Percentiles rank a stretch among this genome's conserved stretches.
Conservation (phyloP, 1,139 yeast genomes). For the Sugiyamaella japonica region DNA sequence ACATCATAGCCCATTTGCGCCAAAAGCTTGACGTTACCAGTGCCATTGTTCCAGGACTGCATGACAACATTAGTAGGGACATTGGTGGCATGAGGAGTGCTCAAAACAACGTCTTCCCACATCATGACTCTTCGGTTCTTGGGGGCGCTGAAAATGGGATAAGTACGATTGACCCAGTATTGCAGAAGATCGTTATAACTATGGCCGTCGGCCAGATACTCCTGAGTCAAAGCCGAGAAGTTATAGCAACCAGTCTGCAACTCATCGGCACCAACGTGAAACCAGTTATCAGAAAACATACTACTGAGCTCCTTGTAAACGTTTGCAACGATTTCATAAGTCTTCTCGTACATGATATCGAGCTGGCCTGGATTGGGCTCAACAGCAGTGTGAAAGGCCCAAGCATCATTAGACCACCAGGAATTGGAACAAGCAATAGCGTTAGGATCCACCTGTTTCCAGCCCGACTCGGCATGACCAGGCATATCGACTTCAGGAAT, state of each 20-base stretch:
- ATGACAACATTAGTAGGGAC: constrained; percentile 42
- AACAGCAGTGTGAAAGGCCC: constrained; percentile 41
- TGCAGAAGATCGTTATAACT: constrained; percentile 43
- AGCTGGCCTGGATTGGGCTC: constrained; percentile 54
- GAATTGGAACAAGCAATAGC: constrained; percentile 44
- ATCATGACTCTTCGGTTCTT: constrained; percentile 42
- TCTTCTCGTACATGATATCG: constrained; percentile 43
- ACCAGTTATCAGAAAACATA: constrained; percentile 44
- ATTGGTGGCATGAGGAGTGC: constrained; percentile 27
- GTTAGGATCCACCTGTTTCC: constrained; percentile 43
- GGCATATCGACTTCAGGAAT: constrained; percentile 54
- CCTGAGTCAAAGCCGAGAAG: constrained; percentile 37
- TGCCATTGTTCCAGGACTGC: constrained; percentile 47
- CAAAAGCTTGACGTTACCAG: constrained; percentile 39
- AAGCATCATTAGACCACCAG: constrained; percentile 42
- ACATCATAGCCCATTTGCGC: constrained; percentile 48
- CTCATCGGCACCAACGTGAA: constrained; percentile 54
- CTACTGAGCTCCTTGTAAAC: constrained; percentile 45
- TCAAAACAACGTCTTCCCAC: constrained; percentile 53
- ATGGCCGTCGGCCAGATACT: constrained; percentile 42
- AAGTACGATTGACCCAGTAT: constrained; percentile 45
- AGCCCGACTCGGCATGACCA: constrained; percentile 52
- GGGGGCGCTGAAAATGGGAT: constrained; percentile 42
- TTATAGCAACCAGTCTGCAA: constrained; percentile 45
- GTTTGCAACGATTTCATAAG: constrained; percentile 43